Conservation (phyloP, 345 rosid genomes). For the Lagerstroemia speciosa region DNA sequence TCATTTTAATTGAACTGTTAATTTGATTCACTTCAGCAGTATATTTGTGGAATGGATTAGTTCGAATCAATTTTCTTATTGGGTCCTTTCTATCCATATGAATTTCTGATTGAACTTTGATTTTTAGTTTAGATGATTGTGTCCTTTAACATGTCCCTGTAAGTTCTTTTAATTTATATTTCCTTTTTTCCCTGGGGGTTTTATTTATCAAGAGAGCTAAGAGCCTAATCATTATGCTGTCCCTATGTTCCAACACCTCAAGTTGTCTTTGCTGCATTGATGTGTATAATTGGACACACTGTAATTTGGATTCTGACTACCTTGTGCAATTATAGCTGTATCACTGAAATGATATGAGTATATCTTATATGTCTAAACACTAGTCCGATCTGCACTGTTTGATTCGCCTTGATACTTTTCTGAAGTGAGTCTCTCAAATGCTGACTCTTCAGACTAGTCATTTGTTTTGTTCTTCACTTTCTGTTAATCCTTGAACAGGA, state of each 20-base stretch:
- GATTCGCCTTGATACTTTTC: not conserved
- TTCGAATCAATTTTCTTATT: not conserved
- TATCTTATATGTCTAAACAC: not conserved
- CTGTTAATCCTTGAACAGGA: conserved; percentile 42
- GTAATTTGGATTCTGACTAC: not conserved
- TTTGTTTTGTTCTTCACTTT: conserved; percentile 12
- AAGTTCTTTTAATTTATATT: not conserved
- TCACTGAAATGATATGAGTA: not conserved
- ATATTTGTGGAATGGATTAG: not conserved
- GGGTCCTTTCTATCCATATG: not conserved
- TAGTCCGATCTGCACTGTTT: not conserved
- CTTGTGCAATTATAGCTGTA: not conserved
- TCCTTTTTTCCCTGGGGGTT: not conserved
- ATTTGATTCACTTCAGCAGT: not conserved
- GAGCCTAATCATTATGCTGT: not conserved
- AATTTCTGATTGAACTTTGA: not conserved
- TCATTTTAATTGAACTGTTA: not conserved
- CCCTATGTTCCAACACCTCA: not conserved
- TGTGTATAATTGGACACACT: not conserved
- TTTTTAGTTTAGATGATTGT: no score
- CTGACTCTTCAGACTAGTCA: not conserved
- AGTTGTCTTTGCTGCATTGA: not conserved
- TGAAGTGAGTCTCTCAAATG: not conserved
- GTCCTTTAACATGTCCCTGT: no score
- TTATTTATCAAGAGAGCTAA: not conserved